Evolutionary conservation across 2,329 filamentous ascomycete genomes (phyloP).

Genomic region (Coniochaeta prunicola): DNA sequence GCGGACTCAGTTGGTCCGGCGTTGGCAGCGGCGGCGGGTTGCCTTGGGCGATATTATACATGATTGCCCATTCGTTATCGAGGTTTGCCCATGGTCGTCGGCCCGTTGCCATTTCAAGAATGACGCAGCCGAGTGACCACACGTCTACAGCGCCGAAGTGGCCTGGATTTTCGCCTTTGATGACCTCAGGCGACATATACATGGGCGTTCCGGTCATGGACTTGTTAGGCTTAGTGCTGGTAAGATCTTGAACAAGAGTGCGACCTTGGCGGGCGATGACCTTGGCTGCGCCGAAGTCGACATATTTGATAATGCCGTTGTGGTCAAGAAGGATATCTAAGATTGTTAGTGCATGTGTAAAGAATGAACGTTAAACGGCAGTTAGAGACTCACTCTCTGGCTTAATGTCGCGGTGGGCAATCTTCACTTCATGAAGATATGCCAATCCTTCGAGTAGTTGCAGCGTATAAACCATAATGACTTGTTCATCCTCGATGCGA

Average conservation of each 20-base stretch:
- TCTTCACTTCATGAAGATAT: constrained; percentile 85
- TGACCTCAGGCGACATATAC: constrained; percentile 99
- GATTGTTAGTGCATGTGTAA: not conserved
- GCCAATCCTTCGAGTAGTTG: constrained; percentile 90
- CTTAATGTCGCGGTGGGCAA: constrained; percentile 96
- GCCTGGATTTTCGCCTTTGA: constrained; percentile 77
- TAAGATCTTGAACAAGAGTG: constrained; percentile 64
- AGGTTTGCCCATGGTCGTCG: constrained; percentile 89
- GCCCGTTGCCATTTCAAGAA: constrained; percentile 95
- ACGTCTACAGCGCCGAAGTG: constrained; percentile 86
- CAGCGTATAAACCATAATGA: constrained; percentile 92
- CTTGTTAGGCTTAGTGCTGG: constrained; percentile 62
- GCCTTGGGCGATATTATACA: constrained; percentile 99
- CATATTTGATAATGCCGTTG: constrained; percentile 97
- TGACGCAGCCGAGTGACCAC: constrained; percentile 94
- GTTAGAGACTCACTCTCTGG: constrained; percentile 74
- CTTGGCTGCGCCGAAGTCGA: constrained; percentile 96
- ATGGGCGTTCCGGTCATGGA: constrained; percentile 98
- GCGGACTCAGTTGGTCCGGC: constrained; percentile 72
- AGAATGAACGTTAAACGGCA: not conserved
- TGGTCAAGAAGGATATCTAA: constrained; percentile 90
- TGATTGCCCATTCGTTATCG: constrained; percentile 99
- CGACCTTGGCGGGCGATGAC: constrained; percentile 91
- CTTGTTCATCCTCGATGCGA: constrained; percentile 93
- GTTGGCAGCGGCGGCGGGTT: constrained; percentile 83